Evolutionary conservation across 371 early-diverging fungal species (phyloP), one percentile per base, ranked within the genome.

Genomic region (Syncephalastrum monosporum): DNA sequence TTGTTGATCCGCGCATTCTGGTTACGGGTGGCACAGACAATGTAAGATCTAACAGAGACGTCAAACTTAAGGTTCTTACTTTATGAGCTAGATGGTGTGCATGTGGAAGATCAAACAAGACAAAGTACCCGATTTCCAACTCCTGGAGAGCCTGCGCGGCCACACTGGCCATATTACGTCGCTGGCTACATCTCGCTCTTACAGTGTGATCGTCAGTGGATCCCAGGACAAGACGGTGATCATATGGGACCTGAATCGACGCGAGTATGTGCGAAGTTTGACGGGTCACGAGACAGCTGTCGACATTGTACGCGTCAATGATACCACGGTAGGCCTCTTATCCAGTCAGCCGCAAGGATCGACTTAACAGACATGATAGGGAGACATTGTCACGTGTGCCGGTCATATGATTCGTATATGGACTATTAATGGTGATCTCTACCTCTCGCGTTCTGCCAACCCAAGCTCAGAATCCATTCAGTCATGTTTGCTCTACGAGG

Each of bases 231-330:
- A 82, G 61, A 80, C 81, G 3, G 85, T 82, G 1, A 86, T 91
- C 51, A 64, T 91, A 7, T 91, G 91, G 91, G 91, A 91, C 61
- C 61, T 89, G 54, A 91, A 88, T 51, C 76, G 89, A 21, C 72
- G 77, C 62, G 77, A 82, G 47, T 90, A 88, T 63, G 81, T 88
- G 4, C 76, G 85, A 6, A 79, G 83, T 6, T 61, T 91, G 1
- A 52, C 60, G 12, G 77, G 79, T 5, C 86, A 88, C 56, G 87
- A 86, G 27, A 76, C 68, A 46, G 71, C 80, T 3, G 81, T 89
- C 7, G 74, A 83, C 6, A 67, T 75, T 23, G 77, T 86, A 6
- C 66, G 76, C 1, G 78, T 87, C 33, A 85, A 87, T 53, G 82
- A 86, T 43, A 82, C 82, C 3, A 77, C 81, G 7, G 82, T 82